Conservation (phyloP, 805 yeast species). For the Barnettozyma vustinii region DNA sequence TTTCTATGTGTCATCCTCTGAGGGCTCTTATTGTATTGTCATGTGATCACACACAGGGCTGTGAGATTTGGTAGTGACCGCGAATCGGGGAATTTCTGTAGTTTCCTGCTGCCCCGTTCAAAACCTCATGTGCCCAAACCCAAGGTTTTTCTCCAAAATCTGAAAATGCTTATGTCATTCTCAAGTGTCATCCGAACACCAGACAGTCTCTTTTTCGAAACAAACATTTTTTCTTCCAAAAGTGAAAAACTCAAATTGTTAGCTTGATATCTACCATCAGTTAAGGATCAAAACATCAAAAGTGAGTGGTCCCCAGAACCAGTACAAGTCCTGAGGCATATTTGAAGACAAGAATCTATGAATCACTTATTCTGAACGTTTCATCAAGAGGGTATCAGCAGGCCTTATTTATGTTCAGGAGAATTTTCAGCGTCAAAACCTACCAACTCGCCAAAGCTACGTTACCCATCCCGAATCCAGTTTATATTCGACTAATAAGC, state of each 20-base stretch:
- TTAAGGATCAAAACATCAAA: slow-evolving; percentile 24
- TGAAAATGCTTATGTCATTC: background rate
- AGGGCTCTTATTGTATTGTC: background rate
- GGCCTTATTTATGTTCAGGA: background rate
- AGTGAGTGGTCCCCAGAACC: slow-evolving; percentile 19
- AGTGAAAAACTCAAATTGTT: slow-evolving; percentile 24
- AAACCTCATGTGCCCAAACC: background rate
- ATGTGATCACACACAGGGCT: slow-evolving; percentile 1
- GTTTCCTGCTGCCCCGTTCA: slow-evolving; percentile 5
- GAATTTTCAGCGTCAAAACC: background rate
- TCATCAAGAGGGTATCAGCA: background rate
- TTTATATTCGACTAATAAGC: background rate
- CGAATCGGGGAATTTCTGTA: background rate
- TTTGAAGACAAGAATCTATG: background rate
- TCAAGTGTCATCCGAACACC: slow-evolving; percentile 15
- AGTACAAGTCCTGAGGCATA: slow-evolving; percentile 3
- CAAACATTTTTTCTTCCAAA: slow-evolving; percentile 23
- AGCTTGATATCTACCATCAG: slow-evolving; percentile 11
- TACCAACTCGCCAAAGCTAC: background rate
- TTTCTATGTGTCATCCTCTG: background rate
- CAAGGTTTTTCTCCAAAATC: background rate
- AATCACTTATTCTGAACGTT: background rate
- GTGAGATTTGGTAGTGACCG: background rate
- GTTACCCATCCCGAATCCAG: background rate
- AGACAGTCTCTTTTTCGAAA: slow-evolving; percentile 1